phyloP scores from a whole-genome alignment of 306 rosid genomes.

The Fragaria nilgerrensis region DNA sequence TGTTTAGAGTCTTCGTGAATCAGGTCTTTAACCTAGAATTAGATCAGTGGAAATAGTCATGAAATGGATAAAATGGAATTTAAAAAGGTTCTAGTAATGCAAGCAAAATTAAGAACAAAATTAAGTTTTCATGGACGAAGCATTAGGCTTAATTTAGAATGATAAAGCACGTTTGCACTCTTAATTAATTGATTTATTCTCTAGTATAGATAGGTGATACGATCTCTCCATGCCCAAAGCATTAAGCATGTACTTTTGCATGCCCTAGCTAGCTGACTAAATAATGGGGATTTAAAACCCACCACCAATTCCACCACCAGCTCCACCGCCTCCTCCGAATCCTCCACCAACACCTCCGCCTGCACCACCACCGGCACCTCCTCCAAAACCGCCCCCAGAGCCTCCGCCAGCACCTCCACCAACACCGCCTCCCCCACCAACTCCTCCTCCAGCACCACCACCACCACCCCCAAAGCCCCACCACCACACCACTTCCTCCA shows the following conservation, averaged over 20 bases:
- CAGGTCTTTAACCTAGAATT: too few relatives aligned
- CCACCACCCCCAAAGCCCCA: slow-evolving; percentile 18
- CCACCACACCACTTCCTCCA: slow-evolving; percentile 7
- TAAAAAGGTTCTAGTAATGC: too few relatives aligned
- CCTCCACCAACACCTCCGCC: background rate
- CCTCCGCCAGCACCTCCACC: background rate
- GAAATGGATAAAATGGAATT: too few relatives aligned
- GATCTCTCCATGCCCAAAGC: slow-evolving; percentile 6
- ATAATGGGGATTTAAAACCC: slow-evolving; percentile 20
- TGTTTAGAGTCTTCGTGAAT: too few relatives aligned
- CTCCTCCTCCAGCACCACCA: background rate
- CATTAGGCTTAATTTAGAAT: background rate
- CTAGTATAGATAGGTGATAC: background rate
- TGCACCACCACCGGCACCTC: background rate
- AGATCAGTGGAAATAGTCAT: too few relatives aligned
- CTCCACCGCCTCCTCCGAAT: slow-evolving; percentile 6
- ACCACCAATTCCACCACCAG: slow-evolving; percentile 32
- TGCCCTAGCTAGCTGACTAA: background rate
- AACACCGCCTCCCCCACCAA: background rate
- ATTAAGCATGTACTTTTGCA: background rate
- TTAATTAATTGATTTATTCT: background rate
- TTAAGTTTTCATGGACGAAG: too few relatives aligned
- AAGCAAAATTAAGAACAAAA: background rate
- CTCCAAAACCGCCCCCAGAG: slow-evolving; percentile 5
- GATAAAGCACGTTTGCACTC: background rate